Percentiles rank a stretch among this genome's conserved stretches.
Conservation (phyloP, 1,284 basidiomycete species). For the Cutaneotrichosporon dermatis region DNA sequence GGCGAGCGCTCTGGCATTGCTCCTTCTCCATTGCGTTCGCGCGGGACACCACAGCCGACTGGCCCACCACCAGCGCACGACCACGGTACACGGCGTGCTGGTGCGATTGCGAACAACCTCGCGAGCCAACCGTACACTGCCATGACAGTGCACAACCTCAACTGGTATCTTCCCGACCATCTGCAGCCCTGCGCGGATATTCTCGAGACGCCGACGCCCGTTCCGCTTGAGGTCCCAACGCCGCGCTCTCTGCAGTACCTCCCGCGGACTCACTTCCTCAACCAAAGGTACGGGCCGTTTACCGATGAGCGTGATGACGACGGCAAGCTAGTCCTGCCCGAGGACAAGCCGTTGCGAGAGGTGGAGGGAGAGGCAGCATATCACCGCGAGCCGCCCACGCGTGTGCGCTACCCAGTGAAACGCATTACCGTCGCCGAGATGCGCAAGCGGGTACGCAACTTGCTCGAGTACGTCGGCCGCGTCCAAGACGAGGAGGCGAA, state of each 20-base stretch:
- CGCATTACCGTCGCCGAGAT: slow-evolving; percentile 92
- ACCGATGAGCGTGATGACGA: slow-evolving; percentile 33
- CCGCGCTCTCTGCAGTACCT: slow-evolving; percentile 31
- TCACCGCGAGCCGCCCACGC: slow-evolving; percentile 74
- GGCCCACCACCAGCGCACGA: slow-evolving; percentile 34
- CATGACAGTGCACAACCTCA: slow-evolving; percentile 45
- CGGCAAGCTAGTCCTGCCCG: slow-evolving; percentile 31
- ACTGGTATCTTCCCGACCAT: slow-evolving; percentile 92
- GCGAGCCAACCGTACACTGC: slow-evolving; percentile 29
- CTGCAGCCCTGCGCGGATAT: slow-evolving; percentile 80
- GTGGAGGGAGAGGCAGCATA: slow-evolving; percentile 42
- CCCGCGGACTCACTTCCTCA: slow-evolving; percentile 35
- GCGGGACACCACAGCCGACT: slow-evolving; percentile 25
- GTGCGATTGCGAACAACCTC: slow-evolving; percentile 32
- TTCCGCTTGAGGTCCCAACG: slow-evolving; percentile 66
- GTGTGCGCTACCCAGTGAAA: slow-evolving; percentile 90
- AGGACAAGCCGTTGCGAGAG: slow-evolving; percentile 28
- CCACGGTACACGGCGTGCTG: slow-evolving; percentile 48
- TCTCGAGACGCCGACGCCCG: slow-evolving; percentile 69
- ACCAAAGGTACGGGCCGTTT: slow-evolving; percentile 38
- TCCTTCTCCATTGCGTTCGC: slow-evolving; percentile 19
- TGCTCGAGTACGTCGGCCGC: slow-evolving; percentile 75
- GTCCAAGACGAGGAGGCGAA: slow-evolving; percentile 67
- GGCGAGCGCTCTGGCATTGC: slow-evolving; percentile 24
- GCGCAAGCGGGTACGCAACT: slow-evolving; percentile 86